These are phyloP conservation scores for Verticillium zaregamsianum DNA, from an alignment of 2,329 filamentous ascomycete species.

Conservation along the genomic window DNA sequence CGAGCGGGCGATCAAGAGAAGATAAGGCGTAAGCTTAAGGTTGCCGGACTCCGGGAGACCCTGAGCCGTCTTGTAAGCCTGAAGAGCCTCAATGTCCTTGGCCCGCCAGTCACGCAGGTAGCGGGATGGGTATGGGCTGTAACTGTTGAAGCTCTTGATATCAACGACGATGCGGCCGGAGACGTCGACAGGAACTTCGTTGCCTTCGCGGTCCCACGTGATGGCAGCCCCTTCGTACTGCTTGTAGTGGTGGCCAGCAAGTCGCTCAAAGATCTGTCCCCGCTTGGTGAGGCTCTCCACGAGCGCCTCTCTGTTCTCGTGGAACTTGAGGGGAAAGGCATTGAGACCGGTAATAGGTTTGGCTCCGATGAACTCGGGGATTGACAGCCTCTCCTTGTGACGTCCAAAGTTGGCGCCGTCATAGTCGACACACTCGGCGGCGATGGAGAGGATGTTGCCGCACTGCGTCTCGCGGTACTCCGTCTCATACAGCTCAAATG, in stretches of 20 bases:
- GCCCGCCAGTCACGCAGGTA: slow-evolving; percentile 26
- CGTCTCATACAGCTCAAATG: slow-evolving; percentile 31
- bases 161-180: slow-evolving; percentile 33
- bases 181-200: slow-evolving; percentile 17
- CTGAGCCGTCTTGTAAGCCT: slow-evolving; percentile 16
- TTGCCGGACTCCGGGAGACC: slow-evolving; percentile 20
- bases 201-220: slow-evolving; percentile 27
- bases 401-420: slow-evolving; percentile 44
- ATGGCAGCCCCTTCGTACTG: slow-evolving; percentile 36
- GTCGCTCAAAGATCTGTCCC: slow-evolving; percentile 38
- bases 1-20: slow-evolving; percentile 25
- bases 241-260: slow-evolving; percentile 44
- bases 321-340: slow-evolving; percentile 39
- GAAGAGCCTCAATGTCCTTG: slow-evolving; percentile 24
- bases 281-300: slow-evolving; percentile 29
- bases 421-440: slow-evolving; percentile 41
- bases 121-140: slow-evolving; percentile 24
- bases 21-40: slow-evolving; percentile 24
- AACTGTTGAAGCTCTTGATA: slow-evolving; percentile 31
- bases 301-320: slow-evolving; percentile 32
- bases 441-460: slow-evolving; percentile 32
- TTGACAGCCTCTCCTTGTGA: slow-evolving; percentile 24
- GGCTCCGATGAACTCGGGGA: slow-evolving; percentile 38
- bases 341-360: slow-evolving; percentile 37
- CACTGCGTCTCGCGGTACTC: slow-evolving; percentile 31